Base-by-base conservation (phyloP, 2,329 filamentous ascomycete genomes). In the Epichloe scottii region DNA sequence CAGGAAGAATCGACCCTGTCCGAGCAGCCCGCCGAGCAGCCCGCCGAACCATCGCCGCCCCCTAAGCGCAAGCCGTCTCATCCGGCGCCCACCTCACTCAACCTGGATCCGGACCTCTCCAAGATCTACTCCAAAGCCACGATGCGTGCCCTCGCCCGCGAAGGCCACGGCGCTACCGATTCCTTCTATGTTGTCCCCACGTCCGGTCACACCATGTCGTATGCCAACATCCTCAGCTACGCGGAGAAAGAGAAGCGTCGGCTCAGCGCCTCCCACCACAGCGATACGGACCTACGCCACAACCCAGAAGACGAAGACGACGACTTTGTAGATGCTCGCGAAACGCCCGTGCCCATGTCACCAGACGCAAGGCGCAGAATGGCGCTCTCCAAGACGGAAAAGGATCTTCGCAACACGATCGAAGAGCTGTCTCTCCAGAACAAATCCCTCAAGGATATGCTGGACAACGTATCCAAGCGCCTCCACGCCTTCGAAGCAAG, bases 101-200 rank as follows among this genome's bases (percentile, higher is more conserved):
- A 38, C 23, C 71, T 38, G 66, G 82, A 87, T 17, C 87, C 89
- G 0, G 89, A 97, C 58, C 77, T 95, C 26, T 83, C 81, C 58
- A 86, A 84, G 54, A 79, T 95, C 33, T 94, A 94, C 65, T 95
- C 89, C 40, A 83, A 82, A 57, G 89, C 91, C 12, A 88, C 91
- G 3, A 76, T 97, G 50, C 79, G 84, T 48, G 88, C 90, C 1
- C 76, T 95, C 41, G 77, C 81, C 19, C 82, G 87, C 51, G 83
- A 84, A 33, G 81, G 80, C 0, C 76, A 82, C 30, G 75, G 76
- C 15, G 71, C 78, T 15, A 79, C 76, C 53, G 86, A 87, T 59
- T 93, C 87, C 8, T 98, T 98, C 70, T 97, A 96, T 64, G 86
- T 97, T 1, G 93, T 98, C 1, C 93, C 91, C 4, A 87, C 87